These are phyloP conservation scores for Diplodia sapinea DNA, from an alignment of 2,329 filamentous ascomycete species.

Conservation along the genomic window DNA sequence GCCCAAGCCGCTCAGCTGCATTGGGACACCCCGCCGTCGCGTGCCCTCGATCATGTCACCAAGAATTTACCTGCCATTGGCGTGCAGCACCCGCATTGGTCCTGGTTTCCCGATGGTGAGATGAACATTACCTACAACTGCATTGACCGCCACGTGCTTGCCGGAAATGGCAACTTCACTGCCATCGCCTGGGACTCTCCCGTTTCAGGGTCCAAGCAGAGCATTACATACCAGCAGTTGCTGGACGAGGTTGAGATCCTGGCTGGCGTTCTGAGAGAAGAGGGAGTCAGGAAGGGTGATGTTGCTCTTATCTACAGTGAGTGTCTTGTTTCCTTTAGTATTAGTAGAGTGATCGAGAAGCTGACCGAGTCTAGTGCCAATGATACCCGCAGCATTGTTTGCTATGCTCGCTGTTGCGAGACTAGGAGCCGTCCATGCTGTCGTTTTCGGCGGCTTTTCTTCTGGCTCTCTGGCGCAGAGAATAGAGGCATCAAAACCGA, in stretches of 20 bases:
- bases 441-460: slow-evolving; percentile 93
- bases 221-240: slow-evolving; percentile 75
- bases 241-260: slow-evolving; percentile 80
- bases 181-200: slow-evolving; percentile 90
- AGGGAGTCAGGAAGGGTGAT: slow-evolving; percentile 82
- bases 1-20: slow-evolving; percentile 74
- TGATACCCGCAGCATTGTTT: slow-evolving; percentile 89
- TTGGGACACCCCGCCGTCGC: slow-evolving; percentile 79
- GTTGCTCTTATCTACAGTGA: slow-evolving; percentile 88
- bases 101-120: slow-evolving; percentile 88
- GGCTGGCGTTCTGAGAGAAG: slow-evolving; percentile 79
- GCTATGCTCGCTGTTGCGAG: slow-evolving; percentile 82
- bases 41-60: slow-evolving; percentile 63
- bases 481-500: slow-evolving; percentile 80
- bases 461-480: slow-evolving; percentile 80
- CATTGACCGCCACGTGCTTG: slow-evolving; percentile 83
- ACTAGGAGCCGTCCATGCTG: slow-evolving; percentile 85
- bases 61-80: slow-evolving; percentile 68
- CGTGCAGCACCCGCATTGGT: slow-evolving; percentile 78
- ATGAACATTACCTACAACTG: slow-evolving; percentile 94
- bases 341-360: not conserved
- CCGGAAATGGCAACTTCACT: slow-evolving; percentile 72
- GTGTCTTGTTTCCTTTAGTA: slow-evolving; percentile 38
- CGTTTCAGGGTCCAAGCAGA: slow-evolving; percentile 74
- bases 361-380: slow-evolving; percentile 70